Base-by-base conservation (phyloP, 192 early-diverging fungal species). In the Linnemannia hyalina region DNA sequence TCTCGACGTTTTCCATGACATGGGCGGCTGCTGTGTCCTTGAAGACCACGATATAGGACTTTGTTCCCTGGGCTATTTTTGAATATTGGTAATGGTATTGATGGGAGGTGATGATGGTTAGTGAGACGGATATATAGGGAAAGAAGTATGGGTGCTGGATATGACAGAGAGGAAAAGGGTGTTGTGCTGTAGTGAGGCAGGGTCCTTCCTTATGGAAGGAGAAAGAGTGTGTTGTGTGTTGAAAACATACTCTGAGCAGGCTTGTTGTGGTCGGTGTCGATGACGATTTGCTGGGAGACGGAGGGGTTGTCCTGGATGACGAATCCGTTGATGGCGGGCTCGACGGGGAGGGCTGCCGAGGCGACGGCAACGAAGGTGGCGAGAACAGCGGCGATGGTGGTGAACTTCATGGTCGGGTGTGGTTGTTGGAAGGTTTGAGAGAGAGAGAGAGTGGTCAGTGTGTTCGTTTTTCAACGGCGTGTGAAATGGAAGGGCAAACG, bases 21-120 rank as follows among this genome's bases (percentile, higher is more conserved):
- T 82, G 55, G 6, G 70, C 18, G 4, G 77, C 78, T 4, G 81
- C 77, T 3, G 76, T 29, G 52, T 73, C 42, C 75, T 88, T 88
- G 77, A 88, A 82, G 22, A 82, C 86, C 10, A 88, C 81, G 55
- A 88, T 88, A 69, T 88, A 88, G 11, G 84, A 80, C 68, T 81
- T 86, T 65, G 60, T 65, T 32, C 4, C 60, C 23, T 65, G 29
- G 26, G 60, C 60, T 65, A 60, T 26, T 60, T 29, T 18, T 16
- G 0, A 4, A 6, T 52, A 52, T 18, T 52, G 6, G 5, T 2
- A 52, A 22, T 52, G 49, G 18, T 3, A 46, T 20, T 0, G 16
- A 20, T 5, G 3, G n/a, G n/a, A 60, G n/a, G 23, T 6, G n/a
- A 10, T 9, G 55, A 7, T 22, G 23, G 23, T 22, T n/a, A 9